Evolutionary conservation across 2,329 filamentous ascomycete species (phyloP).

Genomic region (Colletotrichum limetticola): DNA sequence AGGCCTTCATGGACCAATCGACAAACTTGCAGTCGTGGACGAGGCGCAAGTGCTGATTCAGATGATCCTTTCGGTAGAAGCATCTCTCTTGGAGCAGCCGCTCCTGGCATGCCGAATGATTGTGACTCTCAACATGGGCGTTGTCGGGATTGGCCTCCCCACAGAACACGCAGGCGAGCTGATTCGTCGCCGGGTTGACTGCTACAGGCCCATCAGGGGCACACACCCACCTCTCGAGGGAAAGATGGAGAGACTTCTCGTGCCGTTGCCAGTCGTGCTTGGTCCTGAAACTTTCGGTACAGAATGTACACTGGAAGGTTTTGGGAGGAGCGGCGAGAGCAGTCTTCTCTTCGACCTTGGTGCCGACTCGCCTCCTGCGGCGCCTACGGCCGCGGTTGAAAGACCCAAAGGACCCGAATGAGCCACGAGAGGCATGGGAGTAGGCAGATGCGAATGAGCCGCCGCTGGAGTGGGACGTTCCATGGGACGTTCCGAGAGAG

Average conservation of each 20-base stretch:
- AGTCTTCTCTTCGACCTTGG: conserved; percentile 49
- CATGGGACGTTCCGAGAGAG: conserved; percentile 69
- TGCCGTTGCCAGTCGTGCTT: conserved; percentile 79
- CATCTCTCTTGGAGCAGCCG: conserved; percentile 70
- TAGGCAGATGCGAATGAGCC: conserved; percentile 69
- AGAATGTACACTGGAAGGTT: conserved; percentile 75
- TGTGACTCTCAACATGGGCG: conserved; percentile 68
- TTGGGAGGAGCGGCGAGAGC: conserved; percentile 57
- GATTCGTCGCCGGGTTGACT: conserved; percentile 68
- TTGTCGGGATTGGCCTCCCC: conserved; percentile 64
- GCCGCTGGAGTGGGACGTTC: conserved; percentile 69
- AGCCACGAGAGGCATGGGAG: conserved; percentile 68
- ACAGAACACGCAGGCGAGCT: conserved; percentile 69
- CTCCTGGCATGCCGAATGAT: conserved; percentile 74
- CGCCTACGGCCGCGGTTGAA: conserved; percentile 59
- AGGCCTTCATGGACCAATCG: conserved; percentile 73
- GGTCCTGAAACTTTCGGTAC: conserved; percentile 73
- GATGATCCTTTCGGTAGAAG: conserved; percentile 74
- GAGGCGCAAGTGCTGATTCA: conserved; percentile 73
- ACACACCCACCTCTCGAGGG: conserved; percentile 74
- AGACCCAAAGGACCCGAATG: conserved; percentile 62
- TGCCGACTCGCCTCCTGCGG: conserved; percentile 57
- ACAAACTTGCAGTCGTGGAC: conserved; percentile 71
- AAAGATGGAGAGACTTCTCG: conserved; percentile 74
- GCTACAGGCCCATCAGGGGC: conserved; percentile 66